Evolutionary conservation across 768 basidiomycete species (phyloP).

Genomic region (Phanerochaete carnosa): DNA sequence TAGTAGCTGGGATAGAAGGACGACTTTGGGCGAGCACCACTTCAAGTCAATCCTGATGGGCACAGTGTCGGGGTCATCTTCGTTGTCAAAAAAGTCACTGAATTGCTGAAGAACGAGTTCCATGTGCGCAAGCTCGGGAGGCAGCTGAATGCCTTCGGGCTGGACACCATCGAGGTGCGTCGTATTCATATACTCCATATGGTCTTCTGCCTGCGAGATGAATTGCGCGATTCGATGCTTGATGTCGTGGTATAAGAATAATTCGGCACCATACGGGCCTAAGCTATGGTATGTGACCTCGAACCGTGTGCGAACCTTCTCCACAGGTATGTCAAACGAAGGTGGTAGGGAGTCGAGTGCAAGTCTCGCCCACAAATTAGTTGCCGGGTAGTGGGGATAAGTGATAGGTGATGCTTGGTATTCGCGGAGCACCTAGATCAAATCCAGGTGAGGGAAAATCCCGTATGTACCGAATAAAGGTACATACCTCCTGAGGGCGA

Average conservation of each 20-base stretch:
- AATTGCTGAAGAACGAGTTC: slow-evolving; percentile 46
- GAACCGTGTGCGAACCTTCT: slow-evolving; percentile 62
- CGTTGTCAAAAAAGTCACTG: slow-evolving; percentile 34
- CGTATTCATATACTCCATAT: slow-evolving; percentile 17
- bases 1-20: slow-evolving; percentile 58
- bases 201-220: slow-evolving; percentile 25
- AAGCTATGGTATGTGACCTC: slow-evolving; percentile 56
- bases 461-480: background rate
- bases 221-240: slow-evolving; percentile 44
- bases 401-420: slow-evolving; percentile 49
- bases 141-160: slow-evolving; percentile 19
- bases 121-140: slow-evolving; percentile 45
- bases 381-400: slow-evolving; percentile 53
- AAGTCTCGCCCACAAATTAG: slow-evolving; percentile 53
- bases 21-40: slow-evolving; percentile 76
- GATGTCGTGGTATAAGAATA: slow-evolving; percentile 64
- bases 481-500: slow-evolving; percentile 59
- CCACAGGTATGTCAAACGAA: slow-evolving; percentile 48
- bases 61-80: slow-evolving; percentile 26
- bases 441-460: background rate
- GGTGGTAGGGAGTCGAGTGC: slow-evolving; percentile 32
- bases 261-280: slow-evolving; percentile 73
- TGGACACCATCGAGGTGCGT: background rate
- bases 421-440: slow-evolving; percentile 48
- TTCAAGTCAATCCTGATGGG: slow-evolving; percentile 44